These are phyloP conservation scores for Dothideomycetes sp. DNA, from an alignment of 2,329 filamentous ascomycete genomes.

Conservation along the genomic window DNA sequence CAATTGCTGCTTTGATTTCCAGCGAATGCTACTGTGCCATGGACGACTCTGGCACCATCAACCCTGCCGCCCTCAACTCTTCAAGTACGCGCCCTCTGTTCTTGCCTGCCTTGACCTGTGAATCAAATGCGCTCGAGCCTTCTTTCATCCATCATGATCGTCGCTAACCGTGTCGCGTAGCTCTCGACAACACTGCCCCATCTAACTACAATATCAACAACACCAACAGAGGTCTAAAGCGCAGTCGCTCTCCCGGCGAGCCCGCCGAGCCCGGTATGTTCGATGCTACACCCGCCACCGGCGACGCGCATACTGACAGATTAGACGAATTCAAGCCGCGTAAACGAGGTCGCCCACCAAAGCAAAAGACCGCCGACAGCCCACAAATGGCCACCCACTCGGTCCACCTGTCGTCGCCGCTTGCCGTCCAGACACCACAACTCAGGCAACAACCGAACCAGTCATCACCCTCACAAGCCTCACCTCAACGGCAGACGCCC, in stretches of 20 bases:
- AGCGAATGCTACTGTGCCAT: constrained; percentile 26
- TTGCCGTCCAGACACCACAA: constrained; percentile 44
- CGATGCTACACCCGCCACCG: background rate
- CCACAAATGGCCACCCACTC: constrained; percentile 44
- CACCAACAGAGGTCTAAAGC: constrained; percentile 61
- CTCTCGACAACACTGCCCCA: constrained; percentile 12
- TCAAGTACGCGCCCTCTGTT: constrained; percentile 47
- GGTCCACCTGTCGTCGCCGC: constrained; percentile 38
- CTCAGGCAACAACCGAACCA: constrained; percentile 42
- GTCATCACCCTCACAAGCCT: constrained; percentile 48
- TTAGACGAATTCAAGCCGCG: constrained; percentile 40
- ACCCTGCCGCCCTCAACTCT: constrained; percentile 77
- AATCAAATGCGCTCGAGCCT: constrained; percentile 3
- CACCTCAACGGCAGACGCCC: constrained; percentile 68
- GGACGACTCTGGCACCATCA: constrained; percentile 81
- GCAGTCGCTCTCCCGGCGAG: constrained; percentile 60
- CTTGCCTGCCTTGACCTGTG: background rate
- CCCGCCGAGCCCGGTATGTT: constrained; percentile 11
- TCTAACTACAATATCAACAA: constrained; percentile 37
- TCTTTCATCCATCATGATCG: background rate
- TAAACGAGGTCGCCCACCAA: constrained; percentile 56
- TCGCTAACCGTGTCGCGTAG: constrained; percentile 4
- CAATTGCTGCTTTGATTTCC: background rate
- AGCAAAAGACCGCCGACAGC: constrained; percentile 51
- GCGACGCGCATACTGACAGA: constrained; percentile 18